Percentiles rank a stretch among this genome's conserved stretches.
Conservation (phyloP, 2,329 filamentous ascomycete genomes). For the Trichoderma sp. region DNA sequence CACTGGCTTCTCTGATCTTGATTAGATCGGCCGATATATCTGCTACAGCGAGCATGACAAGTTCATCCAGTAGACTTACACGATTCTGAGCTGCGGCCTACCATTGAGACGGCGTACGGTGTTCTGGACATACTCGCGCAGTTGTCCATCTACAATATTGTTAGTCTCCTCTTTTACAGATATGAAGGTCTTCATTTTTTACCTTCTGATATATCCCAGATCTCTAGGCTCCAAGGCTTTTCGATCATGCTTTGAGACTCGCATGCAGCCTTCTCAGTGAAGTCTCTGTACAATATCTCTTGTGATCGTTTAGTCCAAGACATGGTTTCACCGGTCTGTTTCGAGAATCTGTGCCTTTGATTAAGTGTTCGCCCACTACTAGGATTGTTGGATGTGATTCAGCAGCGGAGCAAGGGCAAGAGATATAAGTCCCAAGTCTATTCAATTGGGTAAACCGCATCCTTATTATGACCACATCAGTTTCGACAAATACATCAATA, state of each 20-base stretch:
- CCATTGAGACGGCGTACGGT: constrained; percentile 27
- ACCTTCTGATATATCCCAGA: constrained; percentile 32
- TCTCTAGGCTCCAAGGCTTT: constrained; percentile 32
- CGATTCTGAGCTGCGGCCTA: constrained; percentile 32
- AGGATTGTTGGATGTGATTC: not conserved
- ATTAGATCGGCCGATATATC: not conserved
- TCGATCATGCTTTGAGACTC: constrained; percentile 26
- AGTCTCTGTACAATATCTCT: constrained; percentile 30
- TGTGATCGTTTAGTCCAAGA: constrained; percentile 30
- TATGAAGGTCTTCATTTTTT: not conserved
- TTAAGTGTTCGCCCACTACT: not conserved
- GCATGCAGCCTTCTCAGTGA: constrained; percentile 29
- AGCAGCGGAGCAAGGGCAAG: not conserved
- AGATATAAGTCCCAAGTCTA: not conserved
- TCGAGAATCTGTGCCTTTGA: not conserved
- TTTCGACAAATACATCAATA: not conserved
- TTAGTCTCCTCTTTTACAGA: not conserved
- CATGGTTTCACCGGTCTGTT: constrained; percentile 23
- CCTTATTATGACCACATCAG: not conserved
- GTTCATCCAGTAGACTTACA: constrained; percentile 27
- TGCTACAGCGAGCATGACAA: not conserved
- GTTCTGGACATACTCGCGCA: constrained; percentile 31
- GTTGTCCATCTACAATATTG: constrained; percentile 17
- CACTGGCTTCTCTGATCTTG: not conserved
- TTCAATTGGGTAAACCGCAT: not conserved